Evolutionary conservation across 1,139 yeast species (phyloP), one percentile per base, ranked within the genome.

Genomic region (Candida sojae): DNA sequence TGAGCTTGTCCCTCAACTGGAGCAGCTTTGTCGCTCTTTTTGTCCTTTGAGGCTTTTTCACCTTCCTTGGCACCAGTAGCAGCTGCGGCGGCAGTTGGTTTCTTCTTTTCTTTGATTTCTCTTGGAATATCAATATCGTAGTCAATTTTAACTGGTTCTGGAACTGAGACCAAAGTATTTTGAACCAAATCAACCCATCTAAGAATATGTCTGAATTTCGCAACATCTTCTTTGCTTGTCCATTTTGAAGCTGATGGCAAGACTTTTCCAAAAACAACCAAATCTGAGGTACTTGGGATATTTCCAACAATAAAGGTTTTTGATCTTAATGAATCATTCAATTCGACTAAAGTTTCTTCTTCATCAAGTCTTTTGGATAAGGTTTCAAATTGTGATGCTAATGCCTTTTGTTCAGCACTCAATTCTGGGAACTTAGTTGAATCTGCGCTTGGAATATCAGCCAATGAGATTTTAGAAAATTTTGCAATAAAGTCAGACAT

Each of bases 131-230:
- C 83, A 43, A 82, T 73, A 56, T 82, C 80, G 58, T 72, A 71
- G 63, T 88, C 82, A 51, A 91, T 66, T 44, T 62, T 64, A 52
- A 92, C 62, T 34, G 67, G 73, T 47, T 73, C 80, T 47, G 86
- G 81, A 42, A 86, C 77, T 11, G 70, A 73, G 39, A 83, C 77
- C 51, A 77, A 68, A 29, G 82, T 74, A 64, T 84, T 82, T 73
- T 93, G 98, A 53, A 93, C 72, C 60, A 88, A 80, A 61, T 91
- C 97, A 25, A 82, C 81, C 97, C 98, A 93, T 79, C 98, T 86
- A 54, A 90, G 73, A 53, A 91, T 76, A 68, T 92, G 98, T 78
- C 97, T 88, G 64, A 70, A 69, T 45, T 69, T 66, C 46, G 82
- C 79, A 51, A 79, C 57, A 50, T 84, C 82, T 39, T 83, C 84